A percentile compares a stretch with the other conserved stretches of the same genome.
Evolutionary conservation across 148 eudicot genomes (phyloP).

Genomic region (Tetragonia tetragonoides): DNA sequence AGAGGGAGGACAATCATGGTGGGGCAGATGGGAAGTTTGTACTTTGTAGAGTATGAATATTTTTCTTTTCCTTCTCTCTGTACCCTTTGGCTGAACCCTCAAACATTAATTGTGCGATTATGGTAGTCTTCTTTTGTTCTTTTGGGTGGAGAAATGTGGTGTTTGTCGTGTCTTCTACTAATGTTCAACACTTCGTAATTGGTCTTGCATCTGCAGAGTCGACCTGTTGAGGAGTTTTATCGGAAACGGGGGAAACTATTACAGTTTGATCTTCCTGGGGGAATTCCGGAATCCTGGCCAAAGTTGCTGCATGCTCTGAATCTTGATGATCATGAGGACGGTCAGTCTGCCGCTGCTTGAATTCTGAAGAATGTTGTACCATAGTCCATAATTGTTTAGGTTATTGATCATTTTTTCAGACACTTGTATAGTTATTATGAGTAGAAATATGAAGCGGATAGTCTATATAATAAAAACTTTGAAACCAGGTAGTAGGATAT

Average conservation of each 20-base stretch:
- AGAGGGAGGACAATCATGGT: neutral
- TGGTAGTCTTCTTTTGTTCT: neutral
- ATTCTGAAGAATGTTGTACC: slow-evolving; percentile 10
- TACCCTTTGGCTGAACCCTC: neutral
- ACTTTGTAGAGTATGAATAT: no score
- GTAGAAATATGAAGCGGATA: slow-evolving; percentile 1
- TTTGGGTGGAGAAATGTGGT: neutral
- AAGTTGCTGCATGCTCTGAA: slow-evolving; percentile 73
- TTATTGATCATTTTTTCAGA: slow-evolving; percentile 26
- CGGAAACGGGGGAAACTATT: slow-evolving; percentile 66
- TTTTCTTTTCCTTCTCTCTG: neutral
- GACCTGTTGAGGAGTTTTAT: slow-evolving; percentile 83
- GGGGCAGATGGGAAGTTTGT: no score
- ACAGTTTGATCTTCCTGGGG: slow-evolving; percentile 90
- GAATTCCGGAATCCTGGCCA: slow-evolving; percentile 93
- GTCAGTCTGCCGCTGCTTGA: slow-evolving; percentile 65
- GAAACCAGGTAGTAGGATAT: slow-evolving; percentile 12
- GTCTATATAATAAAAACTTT: slow-evolving; percentile 14
- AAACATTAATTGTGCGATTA: neutral
- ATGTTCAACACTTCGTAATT: neutral
- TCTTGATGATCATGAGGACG: slow-evolving; percentile 53
- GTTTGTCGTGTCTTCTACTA: neutral
- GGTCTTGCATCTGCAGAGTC: slow-evolving; percentile 48
- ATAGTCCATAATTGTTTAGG: slow-evolving; percentile 26
- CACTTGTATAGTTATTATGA: slow-evolving; percentile 1